A percentile compares a stretch with the other conserved stretches of the same genome.
These are phyloP conservation scores for Serendipita sp. DNA, from an alignment of 768 basidiomycete genomes.

Conservation along the genomic window DNA sequence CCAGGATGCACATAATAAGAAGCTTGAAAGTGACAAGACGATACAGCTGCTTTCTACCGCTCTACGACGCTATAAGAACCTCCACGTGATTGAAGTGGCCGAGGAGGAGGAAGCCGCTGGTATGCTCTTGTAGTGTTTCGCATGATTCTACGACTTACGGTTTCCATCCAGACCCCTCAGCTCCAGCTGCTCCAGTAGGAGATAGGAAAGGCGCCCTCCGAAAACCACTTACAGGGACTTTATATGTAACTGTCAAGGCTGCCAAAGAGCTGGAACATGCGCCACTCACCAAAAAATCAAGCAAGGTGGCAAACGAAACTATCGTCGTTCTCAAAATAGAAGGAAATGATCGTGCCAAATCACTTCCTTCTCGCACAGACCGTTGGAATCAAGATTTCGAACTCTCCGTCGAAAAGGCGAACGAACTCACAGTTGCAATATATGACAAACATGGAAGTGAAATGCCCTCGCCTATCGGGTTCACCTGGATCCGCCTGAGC, in stretches of 20 bases:
- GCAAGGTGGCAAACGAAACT: conserved; percentile 69
- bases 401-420: conserved; percentile 92
- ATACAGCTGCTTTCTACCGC: conserved; percentile 85
- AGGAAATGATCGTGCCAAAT: conserved; percentile 81
- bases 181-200: conserved; percentile 35
- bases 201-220: conserved; percentile 88
- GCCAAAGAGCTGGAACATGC: conserved; percentile 94
- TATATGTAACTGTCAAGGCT: conserved; percentile 73
- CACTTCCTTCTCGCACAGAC: conserved; percentile 86
- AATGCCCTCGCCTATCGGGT: conserved; percentile 77
- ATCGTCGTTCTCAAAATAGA: conserved; percentile 91
- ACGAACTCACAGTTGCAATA: conserved; percentile 92
- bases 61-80: conserved; percentile 88
- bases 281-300: conserved; percentile 57
- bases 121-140: conserved; percentile 25
- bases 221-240: conserved; percentile 85
- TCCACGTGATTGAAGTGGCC: conserved; percentile 82
- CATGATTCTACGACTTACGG: background rate
- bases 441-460: conserved; percentile 82
- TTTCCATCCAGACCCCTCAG: background rate
- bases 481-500: conserved; percentile 86
- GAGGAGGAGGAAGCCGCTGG: conserved; percentile 40
- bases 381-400: conserved; percentile 98
- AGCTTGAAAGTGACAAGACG: conserved; percentile 90
- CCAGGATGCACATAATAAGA: conserved; percentile 85